Base-by-base conservation (phyloP, 768 basidiomycete genomes). In the Lactifluus echinatus region DNA sequence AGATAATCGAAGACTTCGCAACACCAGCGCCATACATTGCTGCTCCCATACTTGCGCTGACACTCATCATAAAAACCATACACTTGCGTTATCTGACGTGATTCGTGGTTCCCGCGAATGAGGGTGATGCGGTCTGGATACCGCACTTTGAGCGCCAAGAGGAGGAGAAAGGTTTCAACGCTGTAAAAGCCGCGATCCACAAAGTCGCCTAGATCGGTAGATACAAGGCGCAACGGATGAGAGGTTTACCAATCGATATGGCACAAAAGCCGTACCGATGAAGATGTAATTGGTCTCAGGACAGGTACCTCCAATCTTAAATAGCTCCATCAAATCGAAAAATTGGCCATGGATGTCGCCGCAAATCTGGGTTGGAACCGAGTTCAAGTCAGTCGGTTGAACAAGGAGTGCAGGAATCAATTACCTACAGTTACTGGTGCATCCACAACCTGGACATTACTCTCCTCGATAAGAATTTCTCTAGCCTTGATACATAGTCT, bases 1-100 rank as follows among this genome's bases (percentile, higher is more conserved):
- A 98, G 82, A 71, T 96, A 97, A 70, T 98, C 95, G 65, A 99
- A 99, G 8, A 98, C 93, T 67, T 98, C 94, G 69, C 93, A 97
- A 71, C 94, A 97, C 83, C 93, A 96, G 62, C 95, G 74, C 94
- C 95, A 97, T 54, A 98, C 95, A 70, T 93, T 93, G 58, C 83
- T 84, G 65, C 81, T 84, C 3, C 94, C 94, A 66, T 96, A 98
- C 70, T 98, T 98, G 34, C 94, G 75, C 71, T 93, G 89, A 70
- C 95, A 98, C 68, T 98, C 95, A 71, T 98, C 95, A 71, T 90
- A 92, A 67, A 92, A 92, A 19, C 90, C 89, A 68, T 93, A 93
- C 0, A 93, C 91, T 69, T 98, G 95, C 0, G 95, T 98, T 64
- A 98, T 97, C 68, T 97, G 95, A 3, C 95, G 79, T 6, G 89